Evolutionary conservation across 305 asterid genomes (phyloP).

Genomic region (Andrographis paniculata): DNA sequence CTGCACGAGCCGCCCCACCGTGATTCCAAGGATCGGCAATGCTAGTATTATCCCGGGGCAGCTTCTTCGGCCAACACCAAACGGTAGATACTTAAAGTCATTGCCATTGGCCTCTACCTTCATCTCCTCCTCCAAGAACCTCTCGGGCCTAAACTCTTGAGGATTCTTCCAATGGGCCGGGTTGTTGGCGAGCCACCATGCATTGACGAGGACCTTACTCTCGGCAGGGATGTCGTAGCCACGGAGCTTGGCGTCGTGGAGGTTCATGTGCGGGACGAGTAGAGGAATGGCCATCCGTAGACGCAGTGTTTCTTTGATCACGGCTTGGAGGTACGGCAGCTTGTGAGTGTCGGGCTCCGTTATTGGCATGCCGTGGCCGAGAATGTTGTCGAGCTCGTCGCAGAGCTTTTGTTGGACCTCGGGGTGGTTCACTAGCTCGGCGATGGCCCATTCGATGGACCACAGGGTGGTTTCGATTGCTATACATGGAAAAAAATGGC

Average conservation of each 20-base stretch:
- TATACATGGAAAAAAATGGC: too few relatives aligned
- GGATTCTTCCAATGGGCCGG: slow-evolving; percentile 44
- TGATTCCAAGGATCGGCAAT: slow-evolving; percentile 36
- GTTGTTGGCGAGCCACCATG: slow-evolving; percentile 54
- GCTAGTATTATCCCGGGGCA: slow-evolving; percentile 16
- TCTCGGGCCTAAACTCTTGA: slow-evolving; percentile 10
- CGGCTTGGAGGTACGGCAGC: slow-evolving; percentile 49
- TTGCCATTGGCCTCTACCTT: slow-evolving; percentile 48
- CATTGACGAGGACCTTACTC: slow-evolving; percentile 43
- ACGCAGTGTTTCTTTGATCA: slow-evolving; percentile 39
- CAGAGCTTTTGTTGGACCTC: slow-evolving; percentile 35
- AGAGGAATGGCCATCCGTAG: slow-evolving; percentile 45
- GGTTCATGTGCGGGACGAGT: slow-evolving; percentile 53
- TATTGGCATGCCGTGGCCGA: slow-evolving; percentile 37
- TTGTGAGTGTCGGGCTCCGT: slow-evolving; percentile 35
- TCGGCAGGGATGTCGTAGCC: slow-evolving; percentile 43
- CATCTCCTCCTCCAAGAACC: slow-evolving; percentile 43
- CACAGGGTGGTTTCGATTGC: slow-evolving; percentile 2
- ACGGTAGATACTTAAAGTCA: slow-evolving; percentile 41
- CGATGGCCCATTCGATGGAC: slow-evolving; percentile 10
- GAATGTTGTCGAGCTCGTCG: slow-evolving; percentile 30
- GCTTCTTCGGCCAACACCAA: slow-evolving; percentile 45
- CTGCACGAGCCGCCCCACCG: slow-evolving; percentile 38
- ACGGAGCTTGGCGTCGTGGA: slow-evolving; percentile 41
- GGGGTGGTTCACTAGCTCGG: slow-evolving; percentile 27